These are phyloP conservation scores for Aegilops bicornis DNA, from an alignment of 176 grass and related monocot species.

Conservation along the genomic window DNA sequence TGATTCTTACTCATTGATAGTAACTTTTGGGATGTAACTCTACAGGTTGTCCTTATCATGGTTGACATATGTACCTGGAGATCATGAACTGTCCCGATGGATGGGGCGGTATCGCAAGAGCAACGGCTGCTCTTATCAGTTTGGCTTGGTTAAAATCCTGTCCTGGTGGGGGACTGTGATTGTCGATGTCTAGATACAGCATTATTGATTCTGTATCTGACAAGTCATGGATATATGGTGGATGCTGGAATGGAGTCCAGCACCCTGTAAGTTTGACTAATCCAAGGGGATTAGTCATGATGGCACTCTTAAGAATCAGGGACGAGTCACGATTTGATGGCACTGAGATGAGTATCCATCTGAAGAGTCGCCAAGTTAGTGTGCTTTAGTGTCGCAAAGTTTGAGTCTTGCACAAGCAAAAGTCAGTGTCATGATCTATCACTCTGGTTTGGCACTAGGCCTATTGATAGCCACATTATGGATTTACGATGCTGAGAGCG, in stretches of 20 bases:
- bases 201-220: conserved; percentile 35
- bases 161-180: conserved; percentile 18
- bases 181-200: conserved; percentile 17
- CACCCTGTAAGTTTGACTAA: conserved; percentile 34
- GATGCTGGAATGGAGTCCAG: conserved; percentile 59
- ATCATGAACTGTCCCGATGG: conserved; percentile 59
- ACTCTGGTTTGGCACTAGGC: neutral
- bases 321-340: too few relatives aligned
- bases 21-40: conserved; percentile 15
- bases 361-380: conserved; percentile 12
- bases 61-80: conserved; percentile 65
- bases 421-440: conserved; percentile 10
- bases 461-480: neutral
- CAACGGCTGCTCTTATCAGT: conserved; percentile 29
- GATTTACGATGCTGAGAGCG: neutral
- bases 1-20: neutral
- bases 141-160: conserved; percentile 19
- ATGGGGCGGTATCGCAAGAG: conserved; percentile 47
- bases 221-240: conserved; percentile 30
- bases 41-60: conserved; percentile 77
- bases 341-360: neutral
- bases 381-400: neutral
- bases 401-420: neutral
- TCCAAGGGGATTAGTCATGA: conserved; percentile 30
- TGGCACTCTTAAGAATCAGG: conserved; percentile 16